Conservation (phyloP, 1,284 basidiomycete genomes). For the Pholiota adiposa region DNA sequence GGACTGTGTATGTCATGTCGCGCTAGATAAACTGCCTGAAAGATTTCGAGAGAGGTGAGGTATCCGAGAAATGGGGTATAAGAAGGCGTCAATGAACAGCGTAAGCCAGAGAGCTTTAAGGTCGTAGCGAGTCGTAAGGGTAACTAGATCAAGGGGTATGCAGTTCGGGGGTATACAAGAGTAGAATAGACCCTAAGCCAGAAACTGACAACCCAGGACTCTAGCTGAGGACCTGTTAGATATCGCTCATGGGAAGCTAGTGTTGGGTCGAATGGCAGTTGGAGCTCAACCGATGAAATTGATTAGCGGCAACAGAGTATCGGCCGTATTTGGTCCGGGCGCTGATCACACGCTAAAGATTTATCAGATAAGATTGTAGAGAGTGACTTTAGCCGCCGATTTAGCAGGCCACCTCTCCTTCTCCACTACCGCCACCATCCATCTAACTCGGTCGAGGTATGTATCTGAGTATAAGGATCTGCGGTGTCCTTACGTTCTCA, state of each 20-base stretch:
- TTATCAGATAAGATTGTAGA: constrained; percentile 18
- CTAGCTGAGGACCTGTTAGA: neutral
- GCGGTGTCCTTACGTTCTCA: neutral
- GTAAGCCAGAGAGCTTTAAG: neutral
- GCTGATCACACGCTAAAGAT: neutral
- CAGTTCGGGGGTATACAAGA: neutral
- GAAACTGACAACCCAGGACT: neutral
- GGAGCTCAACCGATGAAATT: constrained; percentile 6
- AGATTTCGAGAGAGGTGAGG: neutral
- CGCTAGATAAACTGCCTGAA: neutral
- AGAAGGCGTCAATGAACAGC: neutral
- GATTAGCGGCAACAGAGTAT: neutral
- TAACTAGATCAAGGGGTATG: neutral
- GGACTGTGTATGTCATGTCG: neutral
- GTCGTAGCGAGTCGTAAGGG: neutral
- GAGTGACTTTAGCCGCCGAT: neutral
- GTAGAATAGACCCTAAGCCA: neutral
- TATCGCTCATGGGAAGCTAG: neutral
- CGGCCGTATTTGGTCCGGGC: neutral
- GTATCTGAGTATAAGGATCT: neutral
- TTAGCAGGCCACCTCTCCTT: neutral
- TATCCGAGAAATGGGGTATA: neutral
- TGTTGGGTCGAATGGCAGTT: constrained; percentile 21
- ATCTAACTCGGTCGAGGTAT: neutral
- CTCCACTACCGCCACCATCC: neutral